Percentiles rank a stretch among this genome's conserved stretches.
Evolutionary conservation across 768 basidiomycete genomes (phyloP).

Genomic region (Suillus alpinus): DNA sequence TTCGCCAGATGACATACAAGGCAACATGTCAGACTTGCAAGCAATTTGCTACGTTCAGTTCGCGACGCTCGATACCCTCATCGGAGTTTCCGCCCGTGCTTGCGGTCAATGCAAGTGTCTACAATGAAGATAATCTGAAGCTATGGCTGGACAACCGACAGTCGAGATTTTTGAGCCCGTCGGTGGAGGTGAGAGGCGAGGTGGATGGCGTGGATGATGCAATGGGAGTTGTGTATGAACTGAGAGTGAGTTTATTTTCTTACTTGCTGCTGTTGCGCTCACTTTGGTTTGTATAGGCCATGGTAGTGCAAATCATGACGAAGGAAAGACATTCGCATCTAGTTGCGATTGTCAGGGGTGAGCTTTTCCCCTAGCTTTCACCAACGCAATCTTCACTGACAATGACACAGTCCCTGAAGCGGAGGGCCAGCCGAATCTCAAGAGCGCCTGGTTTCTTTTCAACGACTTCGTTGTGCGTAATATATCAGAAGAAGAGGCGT

Average conservation of each 20-base stretch:
- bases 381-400: not conserved
- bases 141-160: constrained; percentile 66
- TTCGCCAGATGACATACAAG: constrained; percentile 82
- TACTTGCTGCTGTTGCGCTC: not conserved
- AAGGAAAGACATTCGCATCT: constrained; percentile 79
- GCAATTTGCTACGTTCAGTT: constrained; percentile 69
- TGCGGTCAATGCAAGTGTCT: constrained; percentile 81
- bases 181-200: constrained; percentile 57
- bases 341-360: constrained; percentile 84
- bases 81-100: constrained; percentile 78
- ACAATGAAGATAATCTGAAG: constrained; percentile 68
- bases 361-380: not conserved
- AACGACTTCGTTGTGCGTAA: constrained; percentile 93
- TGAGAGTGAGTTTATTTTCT: constrained; percentile 56
- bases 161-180: constrained; percentile 54
- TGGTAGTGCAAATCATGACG: constrained; percentile 76
- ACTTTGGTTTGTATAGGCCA: constrained; percentile 45
- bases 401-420: constrained; percentile 62
- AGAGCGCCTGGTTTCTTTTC: constrained; percentile 87
- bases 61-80: constrained; percentile 61
- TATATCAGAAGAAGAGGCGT: constrained; percentile 80
- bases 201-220: constrained; percentile 56
- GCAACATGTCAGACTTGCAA: constrained; percentile 85
- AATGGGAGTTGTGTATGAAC: constrained; percentile 58
- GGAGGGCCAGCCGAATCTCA: constrained; percentile 38